Base-by-base conservation (phyloP, 2,329 filamentous ascomycete species). In the Xylariales sp. region DNA sequence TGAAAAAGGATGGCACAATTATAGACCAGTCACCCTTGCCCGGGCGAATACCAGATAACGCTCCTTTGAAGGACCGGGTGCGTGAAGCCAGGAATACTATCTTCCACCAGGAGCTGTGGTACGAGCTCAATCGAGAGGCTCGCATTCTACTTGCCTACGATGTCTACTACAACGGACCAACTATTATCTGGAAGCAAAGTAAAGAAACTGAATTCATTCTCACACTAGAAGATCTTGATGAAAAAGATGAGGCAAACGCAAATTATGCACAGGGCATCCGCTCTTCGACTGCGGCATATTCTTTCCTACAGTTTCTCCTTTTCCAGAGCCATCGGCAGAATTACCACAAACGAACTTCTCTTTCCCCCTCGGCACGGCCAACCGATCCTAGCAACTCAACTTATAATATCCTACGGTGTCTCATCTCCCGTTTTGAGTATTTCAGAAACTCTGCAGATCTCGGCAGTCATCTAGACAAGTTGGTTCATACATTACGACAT, bases 91-190 rank as follows among this genome's bases (percentile, higher is more conserved):
- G 93, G 64, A 91, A 96, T 78, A 93, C 91, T 57, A 85, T 95
- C 23, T 94, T 93, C 74, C 89, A 92, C 34, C 90, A 94, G 76
- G 96, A 99, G 77, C 82, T 99, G 1, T 97, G 94, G 86, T 90
- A 97, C 73, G 96, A 99, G 80, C 84, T 98, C 67, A 90, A 91
- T 60, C 87, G 93, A 18, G 96, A 99, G 80, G 90, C 92, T 0
- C 90, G 94, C 16, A 85, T 86, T 0, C 83, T 97, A 28, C 85
- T 90, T 3, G 89, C 90, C 10, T 90, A 92, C 68, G 88, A 90
- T 9, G 90, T 97, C 12, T 86, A 85, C 32, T 86, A 90, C 14
- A 85, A 88, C 43, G 88, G 86, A 14, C 82, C 87, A 32, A 80
- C 84, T 3, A 83, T 93, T 49, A 82, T 83, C 9, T 88, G 89